Percentiles rank a stretch among this genome's conserved stretches.
Evolutionary conservation across 257 asterid genomes (phyloP).

Genomic region (Agastache rugosa): DNA sequence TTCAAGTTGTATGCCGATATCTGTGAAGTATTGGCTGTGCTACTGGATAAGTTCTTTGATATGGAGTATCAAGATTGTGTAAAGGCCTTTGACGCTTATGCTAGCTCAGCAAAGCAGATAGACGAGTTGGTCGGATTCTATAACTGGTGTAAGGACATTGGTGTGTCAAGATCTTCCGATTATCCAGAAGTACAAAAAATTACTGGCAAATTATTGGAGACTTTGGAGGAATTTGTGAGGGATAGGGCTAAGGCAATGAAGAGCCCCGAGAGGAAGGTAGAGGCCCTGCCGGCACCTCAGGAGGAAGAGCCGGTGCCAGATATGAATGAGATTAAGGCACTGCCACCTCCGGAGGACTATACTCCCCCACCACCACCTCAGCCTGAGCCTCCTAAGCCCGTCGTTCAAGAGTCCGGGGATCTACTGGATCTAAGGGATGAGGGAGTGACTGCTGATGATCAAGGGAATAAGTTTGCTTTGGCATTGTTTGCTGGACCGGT

Average conservation of each 20-base stretch:
- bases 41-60: constrained; percentile 76
- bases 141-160: constrained; percentile 81
- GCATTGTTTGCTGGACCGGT: constrained; percentile 77
- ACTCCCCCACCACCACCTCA: constrained; percentile 67
- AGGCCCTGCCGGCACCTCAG: constrained; percentile 43
- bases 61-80: constrained; percentile 82
- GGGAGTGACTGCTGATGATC: constrained; percentile 78
- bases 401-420: constrained; percentile 54
- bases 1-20: constrained; percentile 78
- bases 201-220: constrained; percentile 71
- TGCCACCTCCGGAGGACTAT: constrained; percentile 75
- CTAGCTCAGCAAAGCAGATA: constrained; percentile 71
- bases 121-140: constrained; percentile 70
- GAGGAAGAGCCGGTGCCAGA: constrained; percentile 60
- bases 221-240: constrained; percentile 85
- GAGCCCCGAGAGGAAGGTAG: constrained; percentile 72
- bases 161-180: constrained; percentile 71
- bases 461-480: constrained; percentile 74
- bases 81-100: constrained; percentile 72
- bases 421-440: constrained; percentile 79
- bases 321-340: constrained; percentile 74
- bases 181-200: constrained; percentile 79
- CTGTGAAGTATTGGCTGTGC: constrained; percentile 75
- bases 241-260: constrained; percentile 73
- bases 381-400: constrained; percentile 58